Base-by-base conservation (phyloP, 1,139 yeast species). In the Pichia sp. region DNA sequence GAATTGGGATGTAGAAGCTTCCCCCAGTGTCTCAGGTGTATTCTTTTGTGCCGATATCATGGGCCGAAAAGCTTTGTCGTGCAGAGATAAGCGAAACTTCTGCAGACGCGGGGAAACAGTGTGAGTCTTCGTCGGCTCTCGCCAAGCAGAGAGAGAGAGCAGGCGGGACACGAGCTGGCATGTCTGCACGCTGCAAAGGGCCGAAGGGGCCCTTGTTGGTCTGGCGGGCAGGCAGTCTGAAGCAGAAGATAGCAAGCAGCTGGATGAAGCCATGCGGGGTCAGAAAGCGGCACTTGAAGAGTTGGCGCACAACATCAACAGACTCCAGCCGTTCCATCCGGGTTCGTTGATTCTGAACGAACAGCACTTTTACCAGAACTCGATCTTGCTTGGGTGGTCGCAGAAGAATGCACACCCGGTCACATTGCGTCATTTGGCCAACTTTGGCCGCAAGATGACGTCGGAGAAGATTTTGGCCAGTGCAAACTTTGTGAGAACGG, bases 331-430 rank as follows among this genome's bases (percentile, higher is more conserved):
- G 4, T 65, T 62, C 32, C 61, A 60, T 10, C 60, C 61, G 11
- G 54, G 54, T 4, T 58, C 67, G 1, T 48, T 55, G 8, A 54
- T 67, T 23, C 62, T 80, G 46, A 80, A 78, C 56, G 79, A 80
- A 10, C 90, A 84, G 64, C 98, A 92, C 67, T 93, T 87, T 69
- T 90, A 87, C 68, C 97, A 92, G 64, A 90, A 90, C 67, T 82
- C 86, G 30, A 78, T 89, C 8, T 73, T 92, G 55, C 74, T 84
- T 68, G 79, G 80, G 50, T 90, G 90, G 79, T 72, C 81, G 29
- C 74, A 77, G 55, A 80, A 82, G 60, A 72, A 75, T n/a, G 93
- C 96, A 0, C 90, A 89, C 65, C 96, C 98, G 0, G 95, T 93
- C 23, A 86, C 96, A 0, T 71, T 93, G 32, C 76, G 90, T 57